Base-by-base conservation (phyloP, 2,329 filamentous ascomycete species). In the Exophiala xenobiotica region DNA sequence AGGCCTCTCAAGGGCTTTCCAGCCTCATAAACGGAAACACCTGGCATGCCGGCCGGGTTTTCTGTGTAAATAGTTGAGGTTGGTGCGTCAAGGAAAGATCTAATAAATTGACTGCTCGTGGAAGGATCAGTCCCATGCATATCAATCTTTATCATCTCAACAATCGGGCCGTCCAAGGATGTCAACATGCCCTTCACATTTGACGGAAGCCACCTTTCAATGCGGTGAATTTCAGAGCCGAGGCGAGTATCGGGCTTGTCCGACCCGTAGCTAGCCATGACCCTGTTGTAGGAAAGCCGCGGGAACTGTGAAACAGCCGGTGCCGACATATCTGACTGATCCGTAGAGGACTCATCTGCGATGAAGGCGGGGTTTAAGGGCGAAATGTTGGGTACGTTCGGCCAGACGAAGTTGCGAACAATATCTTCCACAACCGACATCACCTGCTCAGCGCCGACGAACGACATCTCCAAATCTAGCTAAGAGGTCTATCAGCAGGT, bases 401-500 rank as follows among this genome's bases (percentile, higher is more conserved):
- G 56, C 56, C 52, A 58, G 7, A 61, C 37, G n/a, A 45, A 48
- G 11, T 51, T 39, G n/a, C 58, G 31, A 29, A 61, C 19, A 7
- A 61, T 38, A 2, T 64, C 63, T 58, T 75, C 72, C 7, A 83
- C 72, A 2, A 70, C 68, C 7, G 64, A 62, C 81, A 88, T 91
- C 6, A 95, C 86, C 58, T 86, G 79, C 41, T 82, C 69, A 5
- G 86, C 86, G 4, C 75, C 82, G 0, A 86, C 84, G 71, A 96
- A 99, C 0, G 88, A 82, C 86, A 95, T 93, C 68, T 99, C 93
- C 61, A 99, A 70, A 79, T 99, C 93, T 45, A 96, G 79, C 83
- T 93, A 29, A 27, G 9, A 23, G n/a, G 31, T 35, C n/a, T 14
- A 14, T 35, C 18, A 35, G 31, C 31, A 9, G 8, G 4, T 35